phyloP scores from a whole-genome alignment of 2,329 filamentous ascomycete species.

The Claviceps sp. region DNA sequence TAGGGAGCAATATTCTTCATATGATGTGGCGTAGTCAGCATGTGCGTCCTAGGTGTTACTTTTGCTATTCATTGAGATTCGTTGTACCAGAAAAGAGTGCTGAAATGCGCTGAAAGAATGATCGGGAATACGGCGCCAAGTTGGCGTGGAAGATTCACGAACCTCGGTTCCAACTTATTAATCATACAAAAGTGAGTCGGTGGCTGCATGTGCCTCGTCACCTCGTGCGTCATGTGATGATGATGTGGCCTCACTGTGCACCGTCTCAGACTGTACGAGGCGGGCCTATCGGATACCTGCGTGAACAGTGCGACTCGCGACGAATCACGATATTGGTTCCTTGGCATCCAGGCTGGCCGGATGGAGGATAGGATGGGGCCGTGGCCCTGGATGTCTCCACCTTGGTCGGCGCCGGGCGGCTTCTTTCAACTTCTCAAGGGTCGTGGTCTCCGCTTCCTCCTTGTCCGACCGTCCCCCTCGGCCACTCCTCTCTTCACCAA shows the following conservation, averaged over 20 bases:
- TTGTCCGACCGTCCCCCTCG: neutral
- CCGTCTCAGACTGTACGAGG: neutral
- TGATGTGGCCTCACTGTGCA: neutral
- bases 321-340: no score
- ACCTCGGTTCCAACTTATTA: neutral
- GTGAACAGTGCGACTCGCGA: neutral
- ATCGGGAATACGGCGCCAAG: neutral
- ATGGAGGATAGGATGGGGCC: neutral
- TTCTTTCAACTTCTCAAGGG: neutral
- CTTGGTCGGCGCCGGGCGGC: neutral
- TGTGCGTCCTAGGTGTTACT: no score
- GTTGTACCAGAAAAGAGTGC: no score
- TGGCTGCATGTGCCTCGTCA: neutral
- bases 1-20: no score
- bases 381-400: neutral
- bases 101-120: no score
- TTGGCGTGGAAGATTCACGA: neutral
- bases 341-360: neutral
- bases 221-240: neutral
- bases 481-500: neutral
- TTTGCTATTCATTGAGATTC: no score
- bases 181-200: neutral
- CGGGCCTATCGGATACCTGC: neutral
- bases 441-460: constrained; percentile 1
- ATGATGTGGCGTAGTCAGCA: no score